Evolutionary conservation across 352 stramenopile genomes (phyloP).

Genomic region (Phytophthora multivora): DNA sequence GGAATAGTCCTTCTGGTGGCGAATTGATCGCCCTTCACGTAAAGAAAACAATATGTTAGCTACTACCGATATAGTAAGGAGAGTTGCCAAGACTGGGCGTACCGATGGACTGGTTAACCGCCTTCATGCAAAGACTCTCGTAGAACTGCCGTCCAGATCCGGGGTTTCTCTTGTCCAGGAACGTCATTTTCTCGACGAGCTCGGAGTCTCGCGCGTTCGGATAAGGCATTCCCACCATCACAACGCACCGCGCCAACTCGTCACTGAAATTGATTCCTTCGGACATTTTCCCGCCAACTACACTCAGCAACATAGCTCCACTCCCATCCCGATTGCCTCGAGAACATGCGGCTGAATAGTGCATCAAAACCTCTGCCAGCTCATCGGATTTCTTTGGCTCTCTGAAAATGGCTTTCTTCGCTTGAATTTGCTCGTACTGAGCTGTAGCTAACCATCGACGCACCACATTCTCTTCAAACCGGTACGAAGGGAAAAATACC

Average conservation of each 20-base stretch:
- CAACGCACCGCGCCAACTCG: slow-evolving; percentile 95
- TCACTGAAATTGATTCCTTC: slow-evolving; percentile 99
- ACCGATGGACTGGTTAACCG: slow-evolving; percentile 99
- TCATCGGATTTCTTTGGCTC: slow-evolving; percentile 95
- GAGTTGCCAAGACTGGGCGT: slow-evolving; percentile 13
- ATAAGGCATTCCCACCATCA: slow-evolving; percentile 99
- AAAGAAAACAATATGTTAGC: slow-evolving; percentile 13
- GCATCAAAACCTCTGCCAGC: slow-evolving; percentile 86
- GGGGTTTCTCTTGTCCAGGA: slow-evolving; percentile 73
- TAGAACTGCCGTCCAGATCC: slow-evolving; percentile 93
- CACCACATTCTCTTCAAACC: slow-evolving; percentile 93
- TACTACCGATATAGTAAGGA: not conserved
- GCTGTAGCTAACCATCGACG: slow-evolving; percentile 85
- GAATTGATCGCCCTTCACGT: slow-evolving; percentile 91
- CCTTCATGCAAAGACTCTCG: slow-evolving; percentile 98
- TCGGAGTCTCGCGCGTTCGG: slow-evolving; percentile 96
- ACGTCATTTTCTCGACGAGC: slow-evolving; percentile 97
- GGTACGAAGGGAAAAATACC: slow-evolving; percentile 98
- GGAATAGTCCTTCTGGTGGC: slow-evolving; percentile 97
- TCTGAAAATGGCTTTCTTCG: slow-evolving; percentile 92
- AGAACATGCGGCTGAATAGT: slow-evolving; percentile 82
- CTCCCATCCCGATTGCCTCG: slow-evolving; percentile 22
- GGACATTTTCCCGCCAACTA: slow-evolving; percentile 99
- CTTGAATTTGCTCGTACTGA: slow-evolving; percentile 82
- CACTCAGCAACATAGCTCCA: slow-evolving; percentile 93